Base-by-base conservation (phyloP, 257 asterid species). In the Linaria vulgaris region DNA sequence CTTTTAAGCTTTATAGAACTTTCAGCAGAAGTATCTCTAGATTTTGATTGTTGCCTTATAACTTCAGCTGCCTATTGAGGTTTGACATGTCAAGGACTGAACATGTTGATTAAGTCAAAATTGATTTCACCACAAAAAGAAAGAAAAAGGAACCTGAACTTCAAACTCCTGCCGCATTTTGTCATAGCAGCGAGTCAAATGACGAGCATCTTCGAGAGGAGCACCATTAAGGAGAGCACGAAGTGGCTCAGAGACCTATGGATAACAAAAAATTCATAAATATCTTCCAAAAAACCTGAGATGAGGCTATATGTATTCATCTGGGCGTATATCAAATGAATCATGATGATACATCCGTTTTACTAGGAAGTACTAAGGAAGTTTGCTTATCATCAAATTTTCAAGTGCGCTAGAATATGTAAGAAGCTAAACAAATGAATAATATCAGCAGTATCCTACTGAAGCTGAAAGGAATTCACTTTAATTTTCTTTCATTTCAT, bases 181-280 rank as follows among this genome's bases (percentile, higher is more conserved):
- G 69, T 89, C 94, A 59, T 89, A 92, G 30, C 82, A 82, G 66
- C 78, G 97, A 68, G 94, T 82, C 74, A 92, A 78, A 78, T 85
- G 99, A 46, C 97, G 99, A 51, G 97, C 99, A 77, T 92, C 99
- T 76, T 87, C 99, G 55, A 92, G 72, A 52, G 99, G 99, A 74
- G 97, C 95, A 59, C 99, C 90, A 31, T 75, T 76, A 15, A 82
- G 79, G 50, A 80, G 54, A 39, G 80, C 85, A 59, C 89, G 87
- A 30, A 92, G 90, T 59, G 96, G 90, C 78, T 89, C 95, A 25
- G 87, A 82, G 56, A 92, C 88, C 99, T 92, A 79, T 43, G 61
- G 44, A 64, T 69, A 7, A 12, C 44, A 19, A 69, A 51, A n/a
- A 54, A 19, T 38, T 45, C 17, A 19, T 49, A 13, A 59, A 14